phyloP scores from a whole-genome alignment of 805 yeast species.

The Zygosaccharomyces gambellarensis region DNA sequence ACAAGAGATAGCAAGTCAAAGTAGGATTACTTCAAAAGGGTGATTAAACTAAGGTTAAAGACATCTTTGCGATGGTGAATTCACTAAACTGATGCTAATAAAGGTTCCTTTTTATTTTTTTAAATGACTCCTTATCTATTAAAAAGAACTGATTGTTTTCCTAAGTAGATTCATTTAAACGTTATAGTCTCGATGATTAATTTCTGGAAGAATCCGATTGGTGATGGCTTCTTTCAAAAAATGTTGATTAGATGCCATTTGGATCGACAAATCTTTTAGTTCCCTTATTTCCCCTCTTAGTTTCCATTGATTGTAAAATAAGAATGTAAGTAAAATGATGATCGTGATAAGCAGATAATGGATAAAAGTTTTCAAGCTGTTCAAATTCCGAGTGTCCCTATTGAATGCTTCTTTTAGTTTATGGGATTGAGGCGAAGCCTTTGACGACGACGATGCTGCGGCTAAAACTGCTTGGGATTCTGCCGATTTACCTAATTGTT shows the following conservation, averaged over 20 bases:
- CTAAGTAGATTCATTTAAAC: neutral
- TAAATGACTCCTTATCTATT: too few species aligned
- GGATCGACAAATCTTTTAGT: neutral
- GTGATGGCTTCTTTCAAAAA: neutral
- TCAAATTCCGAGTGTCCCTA: neutral
- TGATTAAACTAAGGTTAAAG: too few species aligned
- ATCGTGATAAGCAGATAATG: slow-evolving; percentile 6
- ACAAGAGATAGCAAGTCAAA: too few species aligned
- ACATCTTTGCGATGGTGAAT: too few species aligned
- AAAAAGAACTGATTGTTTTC: neutral
- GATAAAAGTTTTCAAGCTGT: neutral
- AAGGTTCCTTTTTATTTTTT: too few species aligned
- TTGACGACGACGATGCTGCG: neutral
- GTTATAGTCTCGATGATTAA: neutral
- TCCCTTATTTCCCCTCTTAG: slow-evolving; percentile 8
- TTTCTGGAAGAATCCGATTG: neutral
- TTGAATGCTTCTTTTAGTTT: neutral
- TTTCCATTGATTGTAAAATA: slow-evolving; percentile 13
- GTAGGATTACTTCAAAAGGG: too few species aligned
- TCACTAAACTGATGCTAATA: too few species aligned
- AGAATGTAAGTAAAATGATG: slow-evolving; percentile 10
- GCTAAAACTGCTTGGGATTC: neutral
- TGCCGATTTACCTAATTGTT: neutral
- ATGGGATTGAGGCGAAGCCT: neutral
- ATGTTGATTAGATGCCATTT: neutral